Percentiles rank a stretch among this genome's conserved stretches.
Conservation (phyloP, 2,329 filamentous ascomycete genomes). For the Polychaeton citri region DNA sequence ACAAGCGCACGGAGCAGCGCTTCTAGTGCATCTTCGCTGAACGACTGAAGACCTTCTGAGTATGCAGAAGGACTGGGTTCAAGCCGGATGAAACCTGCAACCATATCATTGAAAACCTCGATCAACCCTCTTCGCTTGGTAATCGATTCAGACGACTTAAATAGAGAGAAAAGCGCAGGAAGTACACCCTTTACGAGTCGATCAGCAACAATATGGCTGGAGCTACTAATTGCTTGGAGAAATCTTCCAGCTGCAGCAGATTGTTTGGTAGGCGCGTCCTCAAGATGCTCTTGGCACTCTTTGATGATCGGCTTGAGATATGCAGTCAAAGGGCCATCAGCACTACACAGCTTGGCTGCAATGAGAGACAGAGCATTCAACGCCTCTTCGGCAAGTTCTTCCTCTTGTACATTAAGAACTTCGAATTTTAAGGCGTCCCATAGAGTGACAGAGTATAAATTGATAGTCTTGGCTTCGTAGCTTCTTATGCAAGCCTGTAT, state of each 20-base stretch:
- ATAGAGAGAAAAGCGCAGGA: constrained; percentile 45
- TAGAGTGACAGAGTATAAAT: constrained; percentile 49
- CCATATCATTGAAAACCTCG: constrained; percentile 45
- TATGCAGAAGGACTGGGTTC: constrained; percentile 9
- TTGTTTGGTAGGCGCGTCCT: constrained; percentile 56
- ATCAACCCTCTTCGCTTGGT: constrained; percentile 49
- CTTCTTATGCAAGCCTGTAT: constrained; percentile 45
- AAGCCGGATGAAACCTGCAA: constrained; percentile 40
- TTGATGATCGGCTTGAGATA: constrained; percentile 50
- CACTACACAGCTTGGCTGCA: constrained; percentile 36
- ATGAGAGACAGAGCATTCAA: constrained; percentile 42
- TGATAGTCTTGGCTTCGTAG: constrained; percentile 46
- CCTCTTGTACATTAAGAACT: constrained; percentile 52
- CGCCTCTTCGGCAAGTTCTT: constrained; percentile 49
- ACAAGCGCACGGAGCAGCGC: constrained; percentile 30
- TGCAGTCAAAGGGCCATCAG: constrained; percentile 34
- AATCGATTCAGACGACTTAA: constrained; percentile 47
- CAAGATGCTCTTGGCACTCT: constrained; percentile 54
- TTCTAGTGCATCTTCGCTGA: constrained; percentile 27
- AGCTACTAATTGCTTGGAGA: constrained; percentile 41
- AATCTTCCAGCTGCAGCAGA: constrained; percentile 52
- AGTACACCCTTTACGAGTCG: constrained; percentile 43
- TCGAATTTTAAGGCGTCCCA: constrained; percentile 61
- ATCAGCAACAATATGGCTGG: constrained; percentile 41
- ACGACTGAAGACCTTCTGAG: constrained; percentile 26